Base-by-base conservation (phyloP, 2,329 filamentous ascomycete species). In the Pseudogymnoascus sp. region DNA sequence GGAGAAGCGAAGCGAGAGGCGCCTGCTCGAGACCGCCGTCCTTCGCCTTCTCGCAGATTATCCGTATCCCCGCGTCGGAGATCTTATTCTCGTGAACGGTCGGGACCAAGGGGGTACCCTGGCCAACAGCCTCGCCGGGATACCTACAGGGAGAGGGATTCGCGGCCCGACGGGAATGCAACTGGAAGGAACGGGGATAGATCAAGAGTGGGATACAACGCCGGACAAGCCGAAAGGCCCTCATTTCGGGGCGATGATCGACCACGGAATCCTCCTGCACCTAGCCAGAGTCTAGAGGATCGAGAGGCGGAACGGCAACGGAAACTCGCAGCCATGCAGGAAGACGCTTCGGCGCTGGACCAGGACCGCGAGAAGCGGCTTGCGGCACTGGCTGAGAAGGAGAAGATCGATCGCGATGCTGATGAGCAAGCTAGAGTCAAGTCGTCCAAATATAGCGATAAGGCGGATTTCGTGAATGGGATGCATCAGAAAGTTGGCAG, bases 241-340 rank as follows among this genome's bases (percentile, higher is more conserved):
- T 4, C 47, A 19, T 57, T 57, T 33, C 23, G 47, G 2, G 47
- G 47, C 13, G 47, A 31, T 53, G 70, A 72, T 64, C 63, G 68
- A 57, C 66, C 70, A 35, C 68, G 67, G 59, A 62, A 36, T 11
- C 19, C 26, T n/a, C 19, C 26, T 50, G 19, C 38, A 33, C 61
- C 21, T 33, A 31, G 61, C 42, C 53, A 50, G 17, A 47, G 3
- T 44, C n/a, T 66, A 62, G 67, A 69, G 15, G 74, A 76, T 3
- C 74, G 73, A 6, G 82, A 82, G 19, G 82, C 84, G 21, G 86
- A 88, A 66, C 80, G 81, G n/a, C 85, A 86, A 11, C 81, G 82
- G 23, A 90, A 86, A 72, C 76, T 91, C 17, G 88, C 86, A 15
- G 87, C 85, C 8, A 91, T 92, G 89, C 87, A 90, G 73, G 82